Evolutionary conservation across 352 stramenopile species (phyloP).

Genomic region (Discostella stelligera): DNA sequence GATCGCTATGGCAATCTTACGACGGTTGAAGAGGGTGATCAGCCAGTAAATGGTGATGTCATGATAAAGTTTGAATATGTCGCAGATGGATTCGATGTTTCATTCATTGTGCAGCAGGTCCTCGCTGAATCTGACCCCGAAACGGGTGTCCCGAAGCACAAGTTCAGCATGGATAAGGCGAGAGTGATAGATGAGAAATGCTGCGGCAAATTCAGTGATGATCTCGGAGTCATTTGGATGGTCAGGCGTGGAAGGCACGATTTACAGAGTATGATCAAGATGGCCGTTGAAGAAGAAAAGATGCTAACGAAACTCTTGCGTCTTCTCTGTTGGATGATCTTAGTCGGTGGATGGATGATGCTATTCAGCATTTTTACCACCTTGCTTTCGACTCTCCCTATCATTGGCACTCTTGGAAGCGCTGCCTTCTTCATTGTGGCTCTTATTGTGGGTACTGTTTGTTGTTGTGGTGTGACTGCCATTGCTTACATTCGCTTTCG

Average conservation of each 20-base stretch:
- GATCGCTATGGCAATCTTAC: constrained; percentile 55
- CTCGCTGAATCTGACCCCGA: constrained; percentile 47
- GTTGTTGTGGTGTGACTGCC: constrained; percentile 50
- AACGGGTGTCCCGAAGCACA: constrained; percentile 31
- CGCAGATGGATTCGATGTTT: constrained; percentile 58
- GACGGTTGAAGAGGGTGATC: constrained; percentile 50
- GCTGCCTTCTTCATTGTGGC: constrained; percentile 57
- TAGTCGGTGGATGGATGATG: constrained; percentile 59
- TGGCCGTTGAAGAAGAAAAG: constrained; percentile 56
- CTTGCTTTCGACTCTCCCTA: constrained; percentile 47
- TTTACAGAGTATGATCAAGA: constrained; percentile 58
- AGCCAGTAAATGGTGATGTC: constrained; percentile 54
- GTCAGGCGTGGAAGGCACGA: constrained; percentile 47
- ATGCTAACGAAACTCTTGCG: constrained; percentile 51
- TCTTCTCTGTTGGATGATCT: constrained; percentile 38
- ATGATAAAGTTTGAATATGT: constrained; percentile 62
- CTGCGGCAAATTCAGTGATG: constrained; percentile 48
- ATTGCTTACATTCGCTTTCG: constrained; percentile 59
- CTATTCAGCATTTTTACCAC: constrained; percentile 55
- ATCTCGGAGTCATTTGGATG: constrained; percentile 66
- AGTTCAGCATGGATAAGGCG: constrained; percentile 51
- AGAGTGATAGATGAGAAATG: constrained; percentile 48
- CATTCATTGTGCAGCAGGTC: constrained; percentile 61
- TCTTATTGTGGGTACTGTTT: constrained; percentile 47
- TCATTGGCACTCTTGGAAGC: constrained; percentile 46